Base-by-base conservation (phyloP, 2,329 filamentous ascomycete species). In the Dryadomyces quercus-mongolicae region DNA sequence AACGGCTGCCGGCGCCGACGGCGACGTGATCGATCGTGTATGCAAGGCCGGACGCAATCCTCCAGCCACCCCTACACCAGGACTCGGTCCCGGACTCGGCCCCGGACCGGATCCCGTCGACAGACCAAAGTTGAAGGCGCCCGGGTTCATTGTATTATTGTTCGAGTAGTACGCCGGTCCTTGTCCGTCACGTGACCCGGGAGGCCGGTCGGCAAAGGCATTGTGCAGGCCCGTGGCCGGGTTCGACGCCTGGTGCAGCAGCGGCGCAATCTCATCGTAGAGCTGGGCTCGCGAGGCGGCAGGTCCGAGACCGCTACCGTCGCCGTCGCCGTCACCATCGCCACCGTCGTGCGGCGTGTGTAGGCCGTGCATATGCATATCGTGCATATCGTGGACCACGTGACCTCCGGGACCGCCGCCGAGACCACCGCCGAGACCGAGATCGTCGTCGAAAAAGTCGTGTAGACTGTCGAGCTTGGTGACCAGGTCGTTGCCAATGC, bases 181-280 rank as follows among this genome's bases (percentile, higher is more conserved):
- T 9, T n/a, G 42, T 9, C 75, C 74, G 15, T 81, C 82, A 20
- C 82, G 81, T 13, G 77, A 77, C 66, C 80, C 70, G 5, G 81
- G 77, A 1, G 82, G 77, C 22, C 85, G 76, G 63, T 96, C 92
- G 1, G 84, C 80, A 62, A 96, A 92, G 5, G 88, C 88, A 62
- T 91, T 94, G 61, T 95, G 89, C 67, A 97, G 93, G 0, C 85
- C 80, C 51, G 81, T 86, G 42, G 85, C 84, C 49, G 49, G 38
- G 59, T 83, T 92, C 12, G 78, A 88, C 64, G 89, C 93, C 64
- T 93, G 88, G 62, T 93, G 86, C 6, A 96, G 71, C 52, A 96
- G 94, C 0, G 92, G 92, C 12, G 93, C 75, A 7, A 93, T 94
- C 66, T 95, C 89, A 62, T 96, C 91, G 67, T 97, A 96, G 0